These are phyloP conservation scores for Leccinellum rugosiceps DNA, from an alignment of 768 basidiomycete species.

Conservation along the genomic window DNA sequence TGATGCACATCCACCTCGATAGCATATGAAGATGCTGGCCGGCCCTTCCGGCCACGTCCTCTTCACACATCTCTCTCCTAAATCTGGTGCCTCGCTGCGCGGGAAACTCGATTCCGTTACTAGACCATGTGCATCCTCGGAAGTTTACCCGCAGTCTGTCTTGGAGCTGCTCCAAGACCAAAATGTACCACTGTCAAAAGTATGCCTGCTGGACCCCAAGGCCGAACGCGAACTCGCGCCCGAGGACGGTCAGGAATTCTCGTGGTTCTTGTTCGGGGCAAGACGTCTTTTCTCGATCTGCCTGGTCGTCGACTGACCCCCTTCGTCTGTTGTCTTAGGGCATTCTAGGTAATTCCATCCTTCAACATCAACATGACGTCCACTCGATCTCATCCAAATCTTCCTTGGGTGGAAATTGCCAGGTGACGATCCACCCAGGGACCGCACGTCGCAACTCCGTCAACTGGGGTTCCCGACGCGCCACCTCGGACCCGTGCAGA, in stretches of 20 bases:
- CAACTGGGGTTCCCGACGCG: conserved; percentile 82
- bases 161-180: conserved; percentile 13
- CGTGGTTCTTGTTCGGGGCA: conserved; percentile 90
- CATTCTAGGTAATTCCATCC: conserved; percentile 46
- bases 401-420: neutral
- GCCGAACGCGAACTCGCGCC: conserved; percentile 68
- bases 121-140: conserved; percentile 18
- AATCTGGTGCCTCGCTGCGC: conserved; percentile 56
- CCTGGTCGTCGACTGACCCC: neutral
- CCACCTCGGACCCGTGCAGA: conserved; percentile 84
- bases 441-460: conserved; percentile 87
- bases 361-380: neutral
- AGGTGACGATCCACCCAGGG: conserved; percentile 96
- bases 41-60: conserved; percentile 61
- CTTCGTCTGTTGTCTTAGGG: conserved; percentile 39
- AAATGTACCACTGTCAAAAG: conserved; percentile 47
- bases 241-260: conserved; percentile 76
- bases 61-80: conserved; percentile 84
- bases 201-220: conserved; percentile 94
- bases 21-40: conserved; percentile 86
- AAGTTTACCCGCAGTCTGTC: conserved; percentile 23
- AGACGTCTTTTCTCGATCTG: conserved; percentile 22
- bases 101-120: conserved; percentile 15
- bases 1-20: neutral
- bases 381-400: neutral